Evolutionary conservation across 345 rosid species (phyloP), one percentile per base, ranked within the genome.

Genomic region (Trapa bicornis): DNA sequence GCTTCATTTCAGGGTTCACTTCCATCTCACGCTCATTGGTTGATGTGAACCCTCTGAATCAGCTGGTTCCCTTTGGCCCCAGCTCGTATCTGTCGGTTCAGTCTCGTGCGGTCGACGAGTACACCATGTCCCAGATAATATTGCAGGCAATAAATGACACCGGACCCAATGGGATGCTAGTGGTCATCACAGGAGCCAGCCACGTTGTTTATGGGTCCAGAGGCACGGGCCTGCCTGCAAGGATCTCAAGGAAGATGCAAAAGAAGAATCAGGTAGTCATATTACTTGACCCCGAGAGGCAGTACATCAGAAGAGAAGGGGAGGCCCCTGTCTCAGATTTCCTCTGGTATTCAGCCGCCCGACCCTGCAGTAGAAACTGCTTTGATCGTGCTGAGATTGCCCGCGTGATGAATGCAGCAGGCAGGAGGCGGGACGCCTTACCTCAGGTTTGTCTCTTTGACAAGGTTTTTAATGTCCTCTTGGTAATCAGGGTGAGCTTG

Each of bases 361-460:
- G 96, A 74, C 92, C 98, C 9, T 92, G 98, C 82, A 87, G 78
- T 68, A 85, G 98, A 71, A 92, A 92, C 69, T 92, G 96, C 74
- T 89, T 85, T 75, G 98, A 92, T 71, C 87, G 96, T 69, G 98
- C 92, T 67, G 98, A 92, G 80, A 92, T 92, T 68, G 92, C 96
- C 75, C 84, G 95, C 68, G 95, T 89, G 29, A 92, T 92, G 98
- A 89, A 87, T 82, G 98, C 96, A 0, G 98, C 92, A 61, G 96
- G 98, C 69, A 86, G 91, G 79, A 86, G 74, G 72, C 85, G 91
- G 67, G 92, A 89, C 78, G 95, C 89, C 54, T 81, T 87, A 69
- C 98, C 98, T 9, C 91, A 89, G 91, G 96, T 92, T 62, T 47
- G 72, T 66, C 60, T 68, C 67, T 67, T 57, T 41, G 45, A 62